Base-by-base conservation (phyloP, 345 rosid species). In the Camelina laxa region DNA sequence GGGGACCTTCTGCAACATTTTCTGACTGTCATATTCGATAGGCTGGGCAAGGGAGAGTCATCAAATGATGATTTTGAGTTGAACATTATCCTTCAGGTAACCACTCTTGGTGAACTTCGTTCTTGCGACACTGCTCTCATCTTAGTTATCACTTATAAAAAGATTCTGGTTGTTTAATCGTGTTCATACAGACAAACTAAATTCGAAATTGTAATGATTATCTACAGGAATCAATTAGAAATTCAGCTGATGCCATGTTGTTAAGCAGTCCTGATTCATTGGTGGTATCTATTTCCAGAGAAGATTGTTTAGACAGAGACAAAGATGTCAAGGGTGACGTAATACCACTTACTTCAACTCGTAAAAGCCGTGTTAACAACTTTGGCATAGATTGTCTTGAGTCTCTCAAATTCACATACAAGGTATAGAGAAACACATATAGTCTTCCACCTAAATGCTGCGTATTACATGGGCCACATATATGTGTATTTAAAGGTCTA, bases 1-100 rank as follows among this genome's bases (percentile, higher is more conserved):
- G 99, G 98, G 78, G 99, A 95, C 83, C 84, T 95, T 60, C 85
- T 95, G 84, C 98, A 92, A 81, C 96, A 92, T 81, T 95, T 95
- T 83, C 84, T 89, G 79, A 83, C 89, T 12, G 89, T 89, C 80
- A 80, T 90, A 66, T 92, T 92, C 75, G 65, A 81, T 75, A 90
- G 88, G 80, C 86, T 95, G 82, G 93, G 91, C 65, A 89, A 85
- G 76, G 93, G 97, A 77, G 99, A 95, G 83, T 78, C 87, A 70
- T 89, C 88, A 87, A 91, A 92, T 67, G 97, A 95, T 83, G 97
- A 92, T 72, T 95, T 95, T 79, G 97, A 90, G 85, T 72, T 95
- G 73, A 95, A 95, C 86, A 84, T 89, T 20, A 76, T 89, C 71
- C 83, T 95, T 69, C 99, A 95, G 99, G 99, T 95, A 74, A 72